Conservation (phyloP, 257 asterid species). For the Jaltomata sinuosa region DNA sequence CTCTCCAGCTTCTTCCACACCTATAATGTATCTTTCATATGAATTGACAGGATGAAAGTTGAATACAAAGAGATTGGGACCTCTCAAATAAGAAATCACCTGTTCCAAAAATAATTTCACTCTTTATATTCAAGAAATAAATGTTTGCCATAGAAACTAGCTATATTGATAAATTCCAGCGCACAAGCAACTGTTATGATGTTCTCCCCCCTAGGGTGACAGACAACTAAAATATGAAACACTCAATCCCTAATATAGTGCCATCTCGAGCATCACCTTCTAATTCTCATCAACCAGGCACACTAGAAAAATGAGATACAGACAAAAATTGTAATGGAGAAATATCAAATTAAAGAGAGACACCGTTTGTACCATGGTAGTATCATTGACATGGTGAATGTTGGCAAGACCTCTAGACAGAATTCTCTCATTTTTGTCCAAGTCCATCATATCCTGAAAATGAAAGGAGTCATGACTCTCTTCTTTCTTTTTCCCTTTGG, state of each 20-base stretch:
- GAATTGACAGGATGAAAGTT: conserved; percentile 80
- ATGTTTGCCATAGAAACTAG: neutral
- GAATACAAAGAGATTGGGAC: conserved; percentile 73
- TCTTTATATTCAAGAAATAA: neutral
- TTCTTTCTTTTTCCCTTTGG: neutral
- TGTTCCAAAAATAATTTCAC: conserved; percentile 23
- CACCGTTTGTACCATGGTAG: conserved; percentile 46
- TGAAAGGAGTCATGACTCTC: neutral
- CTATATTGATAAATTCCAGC: neutral
- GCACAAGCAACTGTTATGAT: neutral
- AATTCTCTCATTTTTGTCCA: conserved; percentile 59
- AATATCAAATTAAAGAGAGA: neutral
- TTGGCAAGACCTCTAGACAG: conserved; percentile 64
- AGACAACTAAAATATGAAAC: neutral
- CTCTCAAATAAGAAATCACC: conserved; percentile 82
- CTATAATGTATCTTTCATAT: conserved; percentile 53
- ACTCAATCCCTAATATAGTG: neutral
- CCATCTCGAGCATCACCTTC: neutral
- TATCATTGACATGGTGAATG: conserved; percentile 79
- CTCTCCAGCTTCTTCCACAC: conserved; percentile 99
- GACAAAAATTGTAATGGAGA: neutral
- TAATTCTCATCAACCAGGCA: neutral
- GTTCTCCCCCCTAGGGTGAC: neutral
- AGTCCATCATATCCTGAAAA: conserved; percentile 83
- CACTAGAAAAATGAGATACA: neutral